phyloP scores from a whole-genome alignment of 495 filamentous ascomycete genomes.

The Trichoderma reesei region DNA sequence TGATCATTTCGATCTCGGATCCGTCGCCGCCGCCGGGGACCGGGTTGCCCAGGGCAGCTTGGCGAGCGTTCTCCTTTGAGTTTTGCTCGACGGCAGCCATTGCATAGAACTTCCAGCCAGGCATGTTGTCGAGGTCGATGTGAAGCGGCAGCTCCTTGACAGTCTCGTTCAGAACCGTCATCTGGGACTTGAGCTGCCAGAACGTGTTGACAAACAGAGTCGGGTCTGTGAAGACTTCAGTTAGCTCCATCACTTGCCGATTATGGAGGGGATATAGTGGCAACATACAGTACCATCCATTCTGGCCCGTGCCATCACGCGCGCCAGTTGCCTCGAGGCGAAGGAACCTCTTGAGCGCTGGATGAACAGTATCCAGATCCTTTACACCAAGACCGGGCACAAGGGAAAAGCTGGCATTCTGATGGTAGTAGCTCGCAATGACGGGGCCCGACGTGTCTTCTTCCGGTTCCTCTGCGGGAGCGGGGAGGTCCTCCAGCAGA shows the following conservation, averaged over 20 bases:
- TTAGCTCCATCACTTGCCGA: not conserved
- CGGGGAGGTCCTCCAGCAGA: conserved; percentile 52
- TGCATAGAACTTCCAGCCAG: conserved; percentile 85
- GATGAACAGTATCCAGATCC: conserved; percentile 56
- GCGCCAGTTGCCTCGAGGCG: conserved; percentile 63
- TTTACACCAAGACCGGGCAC: conserved; percentile 70
- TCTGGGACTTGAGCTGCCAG: conserved; percentile 87
- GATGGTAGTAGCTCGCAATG: conserved; percentile 83
- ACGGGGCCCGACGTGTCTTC: conserved; percentile 49
- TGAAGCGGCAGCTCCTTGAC: conserved; percentile 73
- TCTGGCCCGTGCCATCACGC: conserved; percentile 71
- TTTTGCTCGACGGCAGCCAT: conserved; percentile 78
- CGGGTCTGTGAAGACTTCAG: conserved; percentile 35
- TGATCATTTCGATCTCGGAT: conserved; percentile 87
- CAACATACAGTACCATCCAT: conserved; percentile 81
- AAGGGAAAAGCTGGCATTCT: conserved; percentile 83
- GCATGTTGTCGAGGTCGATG: conserved; percentile 71
- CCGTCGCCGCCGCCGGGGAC: conserved; percentile 48
- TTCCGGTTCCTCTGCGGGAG: conserved; percentile 35
- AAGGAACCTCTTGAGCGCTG: conserved; percentile 65
- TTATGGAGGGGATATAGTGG: not conserved
- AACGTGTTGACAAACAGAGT: conserved; percentile 89
- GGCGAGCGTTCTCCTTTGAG: conserved; percentile 66
- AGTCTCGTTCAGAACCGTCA: conserved; percentile 88
- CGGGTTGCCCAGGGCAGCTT: conserved; percentile 53